These are phyloP conservation scores for Acidomyces sp. DNA, from an alignment of 495 filamentous ascomycete genomes.

Conservation along the genomic window DNA sequence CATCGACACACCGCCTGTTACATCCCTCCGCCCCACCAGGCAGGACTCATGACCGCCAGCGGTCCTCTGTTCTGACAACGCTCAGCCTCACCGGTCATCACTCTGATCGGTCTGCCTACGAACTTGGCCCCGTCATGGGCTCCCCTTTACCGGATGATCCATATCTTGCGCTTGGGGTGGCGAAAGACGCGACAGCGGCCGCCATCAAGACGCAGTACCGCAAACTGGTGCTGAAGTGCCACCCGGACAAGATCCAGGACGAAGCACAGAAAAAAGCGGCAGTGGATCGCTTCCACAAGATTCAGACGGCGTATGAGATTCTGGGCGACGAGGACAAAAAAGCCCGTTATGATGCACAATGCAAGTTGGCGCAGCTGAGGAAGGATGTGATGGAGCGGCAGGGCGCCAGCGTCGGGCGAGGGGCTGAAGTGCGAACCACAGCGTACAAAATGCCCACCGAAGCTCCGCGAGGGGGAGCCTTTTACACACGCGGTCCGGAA, in stretches of 20 bases:
- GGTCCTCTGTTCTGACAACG: no score
- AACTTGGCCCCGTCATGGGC: constrained; percentile 41
- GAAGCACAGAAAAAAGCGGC: constrained; percentile 52
- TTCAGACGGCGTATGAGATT: constrained; percentile 86
- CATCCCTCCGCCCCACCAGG: no score
- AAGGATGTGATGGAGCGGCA: constrained; percentile 36
- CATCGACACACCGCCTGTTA: no score
- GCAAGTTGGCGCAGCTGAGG: constrained; percentile 47
- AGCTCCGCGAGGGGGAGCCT: constrained; percentile 2
- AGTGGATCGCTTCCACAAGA: constrained; percentile 76
- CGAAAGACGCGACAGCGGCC: constrained; percentile 56
- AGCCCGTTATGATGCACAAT: constrained; percentile 62
- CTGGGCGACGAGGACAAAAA: constrained; percentile 66
- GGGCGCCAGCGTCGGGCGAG: background rate
- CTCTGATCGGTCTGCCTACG: background rate
- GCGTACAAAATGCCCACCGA: constrained; percentile 11
- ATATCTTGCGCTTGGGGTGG: constrained; percentile 67
- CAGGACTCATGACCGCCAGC: background rate
- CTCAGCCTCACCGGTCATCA: background rate
- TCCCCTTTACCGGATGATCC: constrained; percentile 58
- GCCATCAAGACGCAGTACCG: constrained; percentile 74
- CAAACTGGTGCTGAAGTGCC: constrained; percentile 84
- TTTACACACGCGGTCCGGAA: constrained; percentile 11
- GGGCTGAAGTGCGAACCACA: constrained; percentile 3
- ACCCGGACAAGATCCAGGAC: constrained; percentile 90